Evolutionary conservation across 2,329 filamentous ascomycete species (phyloP).

Genomic region (Beauveria rudraprayagi): DNA sequence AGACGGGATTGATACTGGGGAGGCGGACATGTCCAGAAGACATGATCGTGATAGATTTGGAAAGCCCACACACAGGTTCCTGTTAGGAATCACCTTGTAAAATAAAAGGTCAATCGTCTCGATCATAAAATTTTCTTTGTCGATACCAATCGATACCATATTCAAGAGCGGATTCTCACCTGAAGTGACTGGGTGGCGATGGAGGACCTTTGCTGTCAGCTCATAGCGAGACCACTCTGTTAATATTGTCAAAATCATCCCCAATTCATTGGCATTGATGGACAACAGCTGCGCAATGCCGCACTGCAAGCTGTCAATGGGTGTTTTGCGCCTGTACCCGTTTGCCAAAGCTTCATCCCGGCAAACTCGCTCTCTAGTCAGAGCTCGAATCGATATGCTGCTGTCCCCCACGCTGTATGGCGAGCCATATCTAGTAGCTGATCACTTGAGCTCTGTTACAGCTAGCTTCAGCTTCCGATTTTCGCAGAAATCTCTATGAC

Average conservation of each 20-base stretch:
- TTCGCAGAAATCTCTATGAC: neutral
- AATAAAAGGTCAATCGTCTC: slow-evolving; percentile 35
- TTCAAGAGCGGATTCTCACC: neutral
- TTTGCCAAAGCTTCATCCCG: neutral
- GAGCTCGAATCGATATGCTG: too few relatives aligned
- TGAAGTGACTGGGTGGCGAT: neutral
- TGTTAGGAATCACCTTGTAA: slow-evolving; percentile 32
- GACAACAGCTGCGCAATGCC: neutral
- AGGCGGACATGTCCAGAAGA: slow-evolving; percentile 22
- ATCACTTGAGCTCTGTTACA: neutral
- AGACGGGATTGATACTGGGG: slow-evolving; percentile 13
- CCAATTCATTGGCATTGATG: neutral
- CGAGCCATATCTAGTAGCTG: neutral
- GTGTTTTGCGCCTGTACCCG: neutral
- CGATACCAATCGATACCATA: slow-evolving; percentile 11
- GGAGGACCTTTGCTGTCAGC: neutral
- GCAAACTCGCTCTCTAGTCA: neutral
- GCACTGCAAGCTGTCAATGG: too few relatives aligned
- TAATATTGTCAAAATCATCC: neutral
- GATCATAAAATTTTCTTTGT: slow-evolving; percentile 25
- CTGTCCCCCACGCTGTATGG: neutral
- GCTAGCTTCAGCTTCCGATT: neutral
- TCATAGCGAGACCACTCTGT: neutral
- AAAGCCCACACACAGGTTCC: slow-evolving; percentile 23
- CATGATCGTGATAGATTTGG: slow-evolving; percentile 29